These are phyloP conservation scores for Urtica urens DNA, from an alignment of 306 rosid genomes.

Conservation along the genomic window DNA sequence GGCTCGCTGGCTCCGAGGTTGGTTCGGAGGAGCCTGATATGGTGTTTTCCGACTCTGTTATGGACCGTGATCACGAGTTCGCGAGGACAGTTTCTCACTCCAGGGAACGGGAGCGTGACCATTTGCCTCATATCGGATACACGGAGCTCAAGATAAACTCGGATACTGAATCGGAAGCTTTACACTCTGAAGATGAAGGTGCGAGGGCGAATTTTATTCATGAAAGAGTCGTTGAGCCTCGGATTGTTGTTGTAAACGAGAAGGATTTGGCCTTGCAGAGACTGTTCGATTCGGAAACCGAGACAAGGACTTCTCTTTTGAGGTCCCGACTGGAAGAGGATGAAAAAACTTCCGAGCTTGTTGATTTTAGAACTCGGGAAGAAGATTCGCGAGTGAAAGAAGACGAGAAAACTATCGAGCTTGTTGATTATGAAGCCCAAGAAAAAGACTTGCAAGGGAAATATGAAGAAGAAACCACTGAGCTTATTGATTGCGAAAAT, in stretches of 20 bases:
- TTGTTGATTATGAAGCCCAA: conserved; percentile 21
- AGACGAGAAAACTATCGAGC: conserved; percentile 7
- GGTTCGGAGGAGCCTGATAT: conserved; percentile 50
- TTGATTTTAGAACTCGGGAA: too few relatives aligned
- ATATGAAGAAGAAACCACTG: conserved; percentile 18
- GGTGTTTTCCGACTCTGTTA: conserved; percentile 17
- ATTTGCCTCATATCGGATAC: conserved; percentile 58
- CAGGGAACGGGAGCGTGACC: conserved; percentile 35
- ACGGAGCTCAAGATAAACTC: conserved; percentile 61
- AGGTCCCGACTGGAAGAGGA: conserved; percentile 23
- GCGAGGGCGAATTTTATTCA: conserved; percentile 16
- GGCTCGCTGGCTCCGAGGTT: conserved; percentile 24
- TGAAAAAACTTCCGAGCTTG: conserved; percentile 10
- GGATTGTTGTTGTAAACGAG: conserved; percentile 20
- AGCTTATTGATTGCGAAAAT: conserved; percentile 18
- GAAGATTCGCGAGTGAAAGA: conserved; percentile 26
- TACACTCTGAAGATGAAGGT: conserved; percentile 39
- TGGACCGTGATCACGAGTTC: conserved; percentile 17
- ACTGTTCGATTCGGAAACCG: conserved; percentile 24
- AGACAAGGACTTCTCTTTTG: conserved; percentile 20
- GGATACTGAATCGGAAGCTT: conserved; percentile 66
- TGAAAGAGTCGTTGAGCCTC: conserved; percentile 24
- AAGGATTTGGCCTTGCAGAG: conserved; percentile 30
- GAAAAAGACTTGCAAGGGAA: too few relatives aligned
- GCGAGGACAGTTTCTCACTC: conserved; percentile 16